These are phyloP conservation scores for Lasiodiplodia theobromae DNA, from an alignment of 2,329 filamentous ascomycete genomes.

Conservation along the genomic window DNA sequence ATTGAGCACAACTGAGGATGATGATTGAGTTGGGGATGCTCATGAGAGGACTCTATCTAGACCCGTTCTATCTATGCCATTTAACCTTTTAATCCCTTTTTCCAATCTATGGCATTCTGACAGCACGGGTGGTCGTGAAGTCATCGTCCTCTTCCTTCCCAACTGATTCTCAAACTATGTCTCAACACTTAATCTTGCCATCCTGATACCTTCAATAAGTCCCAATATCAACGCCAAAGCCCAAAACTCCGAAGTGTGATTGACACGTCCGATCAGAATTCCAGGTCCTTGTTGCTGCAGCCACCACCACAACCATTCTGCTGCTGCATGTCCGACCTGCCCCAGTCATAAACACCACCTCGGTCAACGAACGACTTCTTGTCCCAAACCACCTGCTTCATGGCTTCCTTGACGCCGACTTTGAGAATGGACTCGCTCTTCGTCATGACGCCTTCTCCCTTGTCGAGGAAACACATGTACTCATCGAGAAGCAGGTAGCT, in stretches of 20 bases:
- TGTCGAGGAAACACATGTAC: conserved; percentile 59
- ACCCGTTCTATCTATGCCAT: no score
- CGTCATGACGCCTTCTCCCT: conserved; percentile 36
- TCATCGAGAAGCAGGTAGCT: conserved; percentile 54
- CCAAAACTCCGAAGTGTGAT: background rate
- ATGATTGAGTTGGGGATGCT: no score
- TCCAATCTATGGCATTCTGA: no score
- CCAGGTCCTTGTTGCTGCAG: background rate
- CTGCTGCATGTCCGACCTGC: conserved; percentile 1
- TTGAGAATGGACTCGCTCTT: conserved; percentile 46
- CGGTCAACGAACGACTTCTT: conserved; percentile 52
- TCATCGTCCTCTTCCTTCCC: no score
- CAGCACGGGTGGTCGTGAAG: no score
- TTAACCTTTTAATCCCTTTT: no score
- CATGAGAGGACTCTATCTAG: no score
- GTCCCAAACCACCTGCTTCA: conserved; percentile 57
- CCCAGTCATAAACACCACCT: conserved; percentile 56
- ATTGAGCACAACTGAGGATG: no score
- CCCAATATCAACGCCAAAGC: no score
- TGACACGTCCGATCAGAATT: background rate
- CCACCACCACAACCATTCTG: background rate
- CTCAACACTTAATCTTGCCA: no score
- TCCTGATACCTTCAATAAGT: no score
- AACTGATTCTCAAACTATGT: no score
- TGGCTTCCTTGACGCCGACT: conserved; percentile 55